Evolutionary conservation across 805 yeast species (phyloP), one percentile per base, ranked within the genome.

Genomic region (Suhomyces canberraensis): DNA sequence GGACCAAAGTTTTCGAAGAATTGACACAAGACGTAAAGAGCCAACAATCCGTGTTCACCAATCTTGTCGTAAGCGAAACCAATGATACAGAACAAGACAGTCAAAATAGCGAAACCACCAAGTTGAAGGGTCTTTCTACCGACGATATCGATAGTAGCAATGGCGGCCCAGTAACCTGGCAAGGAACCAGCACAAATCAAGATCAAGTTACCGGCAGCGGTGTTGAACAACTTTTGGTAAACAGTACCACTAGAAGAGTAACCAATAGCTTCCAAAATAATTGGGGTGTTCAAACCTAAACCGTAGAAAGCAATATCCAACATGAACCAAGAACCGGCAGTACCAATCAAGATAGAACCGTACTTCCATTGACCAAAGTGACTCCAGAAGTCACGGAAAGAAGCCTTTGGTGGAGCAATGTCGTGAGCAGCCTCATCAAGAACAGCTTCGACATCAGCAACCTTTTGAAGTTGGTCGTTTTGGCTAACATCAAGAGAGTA

Each of bases 1-100:
- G 96, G 95, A 59, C 96, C 96, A 54, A 86, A 88, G 65, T 88
- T 88, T 64, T 81, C 80, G 81, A 88, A 88, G 61, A 88, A 84
- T 69, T 88, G 95, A 42, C 82, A 78, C 42, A 88, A 62, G 49
- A 87, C 79, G 70, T 85, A 88, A 36, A 88, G 64, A 40, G 81
- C 95, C 46, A 88, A 73, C 54, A 80, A 66, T 46, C 89, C 93
- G 42, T 75, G 69, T 44, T 75, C 79, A 49, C 71, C 61, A 34
- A 88, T 47, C 63, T 78, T 82, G 69, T 85, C 70, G 71, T 84
- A 85, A 49, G 79, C 95, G 53, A 86, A 86, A 55, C 95, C 95
- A 60, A 87, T 81, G 52, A 75, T 65, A 74, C 88, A 81, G 69
- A 89, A 80, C 42, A 89, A 62, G 36, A 69, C 60, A 29, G 95